Base-by-base conservation (phyloP, 1,284 basidiomycete species). In the Tranzscheliella williamsii region DNA sequence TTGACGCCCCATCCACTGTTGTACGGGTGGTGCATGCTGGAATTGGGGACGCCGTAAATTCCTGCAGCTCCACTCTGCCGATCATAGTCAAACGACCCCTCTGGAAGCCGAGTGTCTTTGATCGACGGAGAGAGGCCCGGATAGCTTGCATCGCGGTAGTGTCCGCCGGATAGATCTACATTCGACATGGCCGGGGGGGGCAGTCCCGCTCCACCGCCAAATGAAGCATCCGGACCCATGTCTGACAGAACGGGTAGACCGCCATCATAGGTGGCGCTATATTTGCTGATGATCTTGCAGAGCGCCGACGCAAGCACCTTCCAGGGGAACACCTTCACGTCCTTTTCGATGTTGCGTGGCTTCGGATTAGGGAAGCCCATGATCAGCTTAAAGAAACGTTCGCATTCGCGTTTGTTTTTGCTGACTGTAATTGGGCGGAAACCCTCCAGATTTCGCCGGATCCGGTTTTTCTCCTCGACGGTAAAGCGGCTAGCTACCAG, bases 251-350 rank as follows among this genome's bases (percentile, higher is more conserved):
- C 44, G 5, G 52, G 53, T 27, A 53, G 53, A 6, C 48, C 49
- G 16, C 50, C 60, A 15, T 64, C 54, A 32, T 64, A 64, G 3
- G 50, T 44, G 4, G 70, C 55, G 20, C 60, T 67, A 76, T 94
- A 95, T 91, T 95, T 95, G 27, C 87, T 85, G 37, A 96, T 84
- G 58, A 96, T 92, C 81, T 95, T 96, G 61, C 90, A 87, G 50
- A 97, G 79, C 0, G 91, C 91, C 52, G 86, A 84, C 5, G 83
- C 84, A 11, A 97, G 82, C 38, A 86, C 81, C 34, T 83, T 84
- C 93, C 93, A 97, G n/a, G 87, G 86, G 74, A 97, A 97, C 2
- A 96, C 91, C 80, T 97, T 97, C 76, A 97, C 84, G 72, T 95
- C 91, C 82, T 97, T 96, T 78, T 96, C 93, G 57, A 97, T 97